Conservation (phyloP, 495 filamentous ascomycete genomes). For the Talaromyces ruber region DNA sequence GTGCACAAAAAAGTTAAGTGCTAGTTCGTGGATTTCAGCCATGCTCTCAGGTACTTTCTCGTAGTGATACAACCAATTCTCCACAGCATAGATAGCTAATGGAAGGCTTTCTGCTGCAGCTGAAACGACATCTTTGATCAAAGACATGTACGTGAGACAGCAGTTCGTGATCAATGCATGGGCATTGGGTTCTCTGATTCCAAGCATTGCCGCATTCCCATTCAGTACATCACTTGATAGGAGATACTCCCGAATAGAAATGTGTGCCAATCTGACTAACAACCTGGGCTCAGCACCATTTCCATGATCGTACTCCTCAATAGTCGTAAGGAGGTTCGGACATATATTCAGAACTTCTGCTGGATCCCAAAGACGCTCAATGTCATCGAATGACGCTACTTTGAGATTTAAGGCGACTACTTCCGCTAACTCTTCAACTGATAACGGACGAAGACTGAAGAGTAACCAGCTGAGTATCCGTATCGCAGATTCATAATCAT, state of each 20-base stretch:
- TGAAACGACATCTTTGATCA: not conserved
- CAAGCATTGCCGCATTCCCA: not conserved
- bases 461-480: constrained; percentile 21
- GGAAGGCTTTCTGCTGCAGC: not conserved
- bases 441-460: constrained; percentile 12
- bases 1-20: not conserved
- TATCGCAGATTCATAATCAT: constrained; percentile 10
- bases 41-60: not conserved
- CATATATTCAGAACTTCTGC: constrained; percentile 12
- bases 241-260: constrained; percentile 15
- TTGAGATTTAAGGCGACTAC: not conserved
- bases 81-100: not conserved
- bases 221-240: constrained; percentile 2
- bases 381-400: constrained; percentile 2
- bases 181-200: not conserved
- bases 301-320: not conserved
- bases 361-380: constrained; percentile 2
- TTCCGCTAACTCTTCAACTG: constrained; percentile 12
- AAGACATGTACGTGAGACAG: not conserved
- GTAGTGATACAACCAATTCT: not conserved
- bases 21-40: not conserved
- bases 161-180: not conserved
- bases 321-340: constrained; percentile 9
- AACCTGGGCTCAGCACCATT: not conserved
- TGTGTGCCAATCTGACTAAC: constrained; percentile 12